phyloP scores from a whole-genome alignment of 2,329 filamentous ascomycete genomes.

The Endothia cerciana region DNA sequence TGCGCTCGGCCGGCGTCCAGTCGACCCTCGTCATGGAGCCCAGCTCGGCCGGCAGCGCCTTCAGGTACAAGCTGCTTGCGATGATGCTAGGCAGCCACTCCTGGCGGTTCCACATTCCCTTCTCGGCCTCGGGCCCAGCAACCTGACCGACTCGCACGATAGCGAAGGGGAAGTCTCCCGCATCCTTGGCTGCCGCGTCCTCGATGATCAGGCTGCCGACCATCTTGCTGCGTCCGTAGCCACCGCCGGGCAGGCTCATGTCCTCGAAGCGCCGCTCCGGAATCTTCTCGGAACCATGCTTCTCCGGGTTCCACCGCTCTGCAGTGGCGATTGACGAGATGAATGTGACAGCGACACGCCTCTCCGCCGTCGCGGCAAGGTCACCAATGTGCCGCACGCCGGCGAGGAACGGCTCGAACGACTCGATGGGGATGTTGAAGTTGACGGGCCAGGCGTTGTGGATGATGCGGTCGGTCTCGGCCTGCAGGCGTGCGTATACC shows the following conservation, averaged over 20 bases:
- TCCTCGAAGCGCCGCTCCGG: constrained; percentile 43
- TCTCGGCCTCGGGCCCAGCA: constrained; percentile 41
- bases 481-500: constrained; percentile 40
- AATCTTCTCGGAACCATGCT: constrained; percentile 29
- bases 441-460: constrained; percentile 55
- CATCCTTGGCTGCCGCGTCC: constrained; percentile 35
- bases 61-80: constrained; percentile 50
- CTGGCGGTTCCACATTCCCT: constrained; percentile 54
- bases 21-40: constrained; percentile 49
- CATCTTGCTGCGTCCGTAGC: constrained; percentile 47
- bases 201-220: constrained; percentile 45
- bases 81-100: constrained; percentile 58
- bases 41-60: constrained; percentile 47
- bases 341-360: constrained; percentile 44
- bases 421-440: constrained; percentile 50
- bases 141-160: constrained; percentile 50
- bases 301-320: constrained; percentile 36
- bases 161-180: constrained; percentile 41
- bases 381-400: constrained; percentile 53
- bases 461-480: constrained; percentile 46
- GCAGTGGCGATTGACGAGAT: constrained; percentile 45
- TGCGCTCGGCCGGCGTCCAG: constrained; percentile 55
- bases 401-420: constrained; percentile 51
- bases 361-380: constrained; percentile 40
- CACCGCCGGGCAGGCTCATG: constrained; percentile 35